Percentiles rank a stretch among this genome's conserved stretches.
Conservation (phyloP, 2,329 filamentous ascomycete genomes). For the Gaeumannomyces sp. region DNA sequence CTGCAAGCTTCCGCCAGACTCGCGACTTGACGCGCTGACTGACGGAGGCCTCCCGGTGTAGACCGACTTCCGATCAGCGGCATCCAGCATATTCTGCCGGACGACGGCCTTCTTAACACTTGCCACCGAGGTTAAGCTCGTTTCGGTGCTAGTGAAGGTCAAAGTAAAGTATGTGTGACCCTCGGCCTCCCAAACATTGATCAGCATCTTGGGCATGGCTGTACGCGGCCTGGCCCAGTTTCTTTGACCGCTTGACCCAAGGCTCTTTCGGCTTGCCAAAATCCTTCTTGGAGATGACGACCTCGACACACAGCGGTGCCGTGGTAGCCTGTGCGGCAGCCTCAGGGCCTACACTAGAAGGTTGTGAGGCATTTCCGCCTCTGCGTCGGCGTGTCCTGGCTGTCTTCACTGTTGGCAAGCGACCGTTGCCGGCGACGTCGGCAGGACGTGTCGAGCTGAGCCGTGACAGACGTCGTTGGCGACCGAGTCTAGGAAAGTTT, state of each 20-base stretch:
- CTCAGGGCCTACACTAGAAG: slow-evolving; percentile 13
- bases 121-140: slow-evolving; percentile 26
- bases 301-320: slow-evolving; percentile 47
- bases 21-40: slow-evolving; percentile 32
- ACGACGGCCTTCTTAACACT: slow-evolving; percentile 31
- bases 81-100: slow-evolving; percentile 35
- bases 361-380: slow-evolving; percentile 27
- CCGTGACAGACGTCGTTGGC: slow-evolving; percentile 33
- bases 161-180: slow-evolving; percentile 67
- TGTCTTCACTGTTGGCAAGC: not conserved
- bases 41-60: slow-evolving; percentile 35
- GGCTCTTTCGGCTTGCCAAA: slow-evolving; percentile 29
- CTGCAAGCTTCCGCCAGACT: slow-evolving; percentile 21
- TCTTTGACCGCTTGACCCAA: not conserved
- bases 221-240: slow-evolving; percentile 19
- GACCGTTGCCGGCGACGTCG: not conserved
- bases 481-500: slow-evolving; percentile 50
- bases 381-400: slow-evolving; percentile 11
- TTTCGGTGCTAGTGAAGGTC: slow-evolving; percentile 61
- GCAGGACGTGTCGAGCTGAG: slow-evolving; percentile 9
- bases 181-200: slow-evolving; percentile 66
- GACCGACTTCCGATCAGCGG: slow-evolving; percentile 39
- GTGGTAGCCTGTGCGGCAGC: not conserved
- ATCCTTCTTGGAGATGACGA: slow-evolving; percentile 52
- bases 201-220: slow-evolving; percentile 67